Evolutionary conservation across 2,329 filamentous ascomycete species (phyloP).

Genomic region (Aspergillus pseudoterreus): DNA sequence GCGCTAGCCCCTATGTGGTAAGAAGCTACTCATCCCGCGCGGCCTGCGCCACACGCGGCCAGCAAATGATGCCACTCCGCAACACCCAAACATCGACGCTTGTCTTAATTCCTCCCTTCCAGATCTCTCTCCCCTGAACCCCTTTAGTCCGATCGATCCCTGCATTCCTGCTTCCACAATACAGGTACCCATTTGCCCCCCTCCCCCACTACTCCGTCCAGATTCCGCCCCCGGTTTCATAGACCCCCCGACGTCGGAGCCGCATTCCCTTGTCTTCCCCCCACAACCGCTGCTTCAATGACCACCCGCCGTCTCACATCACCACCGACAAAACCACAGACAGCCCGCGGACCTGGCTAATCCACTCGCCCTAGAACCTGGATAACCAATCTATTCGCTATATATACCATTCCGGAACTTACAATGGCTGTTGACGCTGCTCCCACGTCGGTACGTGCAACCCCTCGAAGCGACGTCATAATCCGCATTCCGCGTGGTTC

Average conservation of each 20-base stretch:
- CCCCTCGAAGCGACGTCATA: constrained; percentile 6
- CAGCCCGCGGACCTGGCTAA: constrained; percentile 12
- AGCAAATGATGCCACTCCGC: constrained; percentile 13
- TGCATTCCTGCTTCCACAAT: constrained; percentile 3
- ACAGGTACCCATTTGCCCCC: not conserved
- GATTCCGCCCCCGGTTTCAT: no score
- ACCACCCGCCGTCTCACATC: not conserved
- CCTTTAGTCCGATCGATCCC: constrained; percentile 3
- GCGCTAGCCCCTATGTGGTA: constrained; percentile 1
- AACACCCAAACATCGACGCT: constrained; percentile 6
- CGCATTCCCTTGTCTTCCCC: not conserved
- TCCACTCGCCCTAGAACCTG: not conserved
- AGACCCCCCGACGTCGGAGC: no score
- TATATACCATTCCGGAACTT: constrained; percentile 1
- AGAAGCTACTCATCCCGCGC: constrained; percentile 7
- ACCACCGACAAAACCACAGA: not conserved
- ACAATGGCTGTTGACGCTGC: constrained; percentile 32
- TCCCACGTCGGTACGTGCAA: constrained; percentile 25
- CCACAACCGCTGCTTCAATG: not conserved
- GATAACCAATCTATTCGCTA: not conserved
- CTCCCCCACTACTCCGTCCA: not conserved
- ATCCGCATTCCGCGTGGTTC: constrained; percentile 1
- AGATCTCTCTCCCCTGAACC: not conserved
- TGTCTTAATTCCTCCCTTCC: not conserved
- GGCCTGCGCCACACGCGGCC: not conserved